These are phyloP conservation scores for Colletotrichum sp. DNA, from an alignment of 2,329 filamentous ascomycete species.

Conservation along the genomic window DNA sequence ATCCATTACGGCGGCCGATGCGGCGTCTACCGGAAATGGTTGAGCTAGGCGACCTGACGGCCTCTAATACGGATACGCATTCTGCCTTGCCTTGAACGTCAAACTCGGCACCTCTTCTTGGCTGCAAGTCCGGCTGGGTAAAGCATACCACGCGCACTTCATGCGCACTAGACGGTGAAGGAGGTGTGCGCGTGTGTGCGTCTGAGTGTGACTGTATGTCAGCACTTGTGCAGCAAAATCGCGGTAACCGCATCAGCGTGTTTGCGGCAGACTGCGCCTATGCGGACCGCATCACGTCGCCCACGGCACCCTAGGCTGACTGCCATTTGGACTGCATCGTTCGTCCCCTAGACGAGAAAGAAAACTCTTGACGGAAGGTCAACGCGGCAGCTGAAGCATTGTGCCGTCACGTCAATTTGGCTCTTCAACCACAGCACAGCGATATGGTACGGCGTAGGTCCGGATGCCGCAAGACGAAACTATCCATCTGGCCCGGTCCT, in stretches of 20 bases:
- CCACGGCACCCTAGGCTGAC: neutral
- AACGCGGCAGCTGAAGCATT: neutral
- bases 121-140: neutral
- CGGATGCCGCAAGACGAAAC: neutral
- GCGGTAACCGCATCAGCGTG: constrained; percentile 16
- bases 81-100: neutral
- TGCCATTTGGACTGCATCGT: neutral
- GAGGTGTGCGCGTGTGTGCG: constrained; percentile 8
- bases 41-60: neutral
- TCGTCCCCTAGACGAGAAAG: neutral
- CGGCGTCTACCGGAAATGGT: neutral
- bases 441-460: neutral
- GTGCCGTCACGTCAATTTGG: neutral
- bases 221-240: constrained; percentile 18
- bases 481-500: neutral
- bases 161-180: constrained; percentile 9
- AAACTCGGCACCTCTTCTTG: neutral
- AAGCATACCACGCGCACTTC: neutral
- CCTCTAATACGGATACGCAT: neutral
- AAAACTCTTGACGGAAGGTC: neutral
- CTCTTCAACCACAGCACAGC: neutral
- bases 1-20: neutral
- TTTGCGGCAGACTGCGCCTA: constrained; percentile 3
- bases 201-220: constrained; percentile 14
- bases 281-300: constrained; percentile 12